These are phyloP conservation scores for Phoenix roebelenii DNA, from an alignment of 176 grass and related monocot genomes.

Conservation along the genomic window DNA sequence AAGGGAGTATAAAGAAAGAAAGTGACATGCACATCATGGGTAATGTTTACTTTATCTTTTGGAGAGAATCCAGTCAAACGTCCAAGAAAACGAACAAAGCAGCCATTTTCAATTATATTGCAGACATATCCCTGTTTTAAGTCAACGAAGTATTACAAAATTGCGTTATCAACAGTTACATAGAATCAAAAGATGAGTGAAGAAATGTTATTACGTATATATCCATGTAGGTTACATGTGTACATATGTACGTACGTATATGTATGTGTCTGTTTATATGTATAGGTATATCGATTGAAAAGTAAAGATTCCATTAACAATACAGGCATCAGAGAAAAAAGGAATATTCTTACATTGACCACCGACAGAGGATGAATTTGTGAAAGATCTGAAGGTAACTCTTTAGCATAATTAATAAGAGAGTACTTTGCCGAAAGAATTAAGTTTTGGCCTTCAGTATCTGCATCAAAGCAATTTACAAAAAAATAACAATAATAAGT, in stretches of 20 bases:
- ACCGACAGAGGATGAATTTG: conserved; percentile 44
- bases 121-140: conserved; percentile 75
- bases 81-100: conserved; percentile 94
- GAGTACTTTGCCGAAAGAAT: conserved; percentile 90
- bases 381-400: conserved; percentile 68
- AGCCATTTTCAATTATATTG: conserved; percentile 91
- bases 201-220: too few relatives aligned
- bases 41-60: conserved; percentile 74
- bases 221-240: too few relatives aligned
- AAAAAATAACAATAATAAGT: conserved; percentile 8
- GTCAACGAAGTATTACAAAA: conserved; percentile 9
- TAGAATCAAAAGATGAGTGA: too few relatives aligned
- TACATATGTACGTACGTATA: too few relatives aligned
- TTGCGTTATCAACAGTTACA: too few relatives aligned
- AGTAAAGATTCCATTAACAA: background rate
- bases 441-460: conserved; percentile 68
- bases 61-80: conserved; percentile 87
- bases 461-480: conserved; percentile 33
- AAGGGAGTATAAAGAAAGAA: background rate
- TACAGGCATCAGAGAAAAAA: conserved; percentile 12
- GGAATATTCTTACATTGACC: conserved; percentile 46
- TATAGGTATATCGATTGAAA: conserved; percentile 5
- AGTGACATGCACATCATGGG: background rate
- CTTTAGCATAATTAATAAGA: conserved; percentile 45
- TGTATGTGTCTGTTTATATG: too few relatives aligned